Evolutionary conservation across 2,329 filamentous ascomycete genomes (phyloP).

Genomic region (Fusarium sterilihyphosum): DNA sequence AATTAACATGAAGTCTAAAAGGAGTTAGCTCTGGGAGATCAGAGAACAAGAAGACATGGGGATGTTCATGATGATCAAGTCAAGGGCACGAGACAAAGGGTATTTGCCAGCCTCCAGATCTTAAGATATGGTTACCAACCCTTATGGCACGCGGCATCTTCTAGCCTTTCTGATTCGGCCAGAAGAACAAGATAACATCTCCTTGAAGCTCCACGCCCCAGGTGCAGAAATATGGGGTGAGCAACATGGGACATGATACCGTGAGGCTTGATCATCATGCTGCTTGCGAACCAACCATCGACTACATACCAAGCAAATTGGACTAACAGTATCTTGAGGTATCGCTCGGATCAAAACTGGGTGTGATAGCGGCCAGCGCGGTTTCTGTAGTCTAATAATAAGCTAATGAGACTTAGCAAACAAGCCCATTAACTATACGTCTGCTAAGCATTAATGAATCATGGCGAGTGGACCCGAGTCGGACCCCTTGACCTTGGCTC

Average conservation of each 20-base stretch:
- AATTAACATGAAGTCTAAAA: not conserved
- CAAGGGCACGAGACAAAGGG: conserved; percentile 2
- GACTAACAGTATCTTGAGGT: not conserved
- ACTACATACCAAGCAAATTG: not conserved
- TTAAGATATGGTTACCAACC: conserved; percentile 3
- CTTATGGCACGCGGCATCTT: not conserved
- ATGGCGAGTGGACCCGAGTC: not conserved
- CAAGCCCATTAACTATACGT: not conserved
- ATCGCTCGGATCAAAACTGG: not conserved
- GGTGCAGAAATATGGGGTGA: not conserved
- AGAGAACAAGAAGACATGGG: not conserved
- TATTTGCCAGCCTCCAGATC: not conserved
- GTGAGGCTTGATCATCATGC: not conserved
- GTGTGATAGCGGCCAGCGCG: not conserved
- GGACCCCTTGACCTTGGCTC: conserved; percentile 1
- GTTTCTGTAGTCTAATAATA: not conserved
- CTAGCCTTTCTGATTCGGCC: conserved; percentile 9
- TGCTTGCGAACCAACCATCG: not conserved
- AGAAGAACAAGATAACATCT: not conserved
- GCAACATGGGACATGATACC: not conserved
- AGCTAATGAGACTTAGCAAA: conserved; percentile 1
- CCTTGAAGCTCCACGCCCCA: not conserved
- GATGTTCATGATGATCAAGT: not conserved
- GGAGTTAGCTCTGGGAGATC: not conserved
- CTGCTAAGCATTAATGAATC: not conserved